Evolutionary conservation across 83 land plant genomes (phyloP).

Genomic region (Isoetes engelmannii): DNA sequence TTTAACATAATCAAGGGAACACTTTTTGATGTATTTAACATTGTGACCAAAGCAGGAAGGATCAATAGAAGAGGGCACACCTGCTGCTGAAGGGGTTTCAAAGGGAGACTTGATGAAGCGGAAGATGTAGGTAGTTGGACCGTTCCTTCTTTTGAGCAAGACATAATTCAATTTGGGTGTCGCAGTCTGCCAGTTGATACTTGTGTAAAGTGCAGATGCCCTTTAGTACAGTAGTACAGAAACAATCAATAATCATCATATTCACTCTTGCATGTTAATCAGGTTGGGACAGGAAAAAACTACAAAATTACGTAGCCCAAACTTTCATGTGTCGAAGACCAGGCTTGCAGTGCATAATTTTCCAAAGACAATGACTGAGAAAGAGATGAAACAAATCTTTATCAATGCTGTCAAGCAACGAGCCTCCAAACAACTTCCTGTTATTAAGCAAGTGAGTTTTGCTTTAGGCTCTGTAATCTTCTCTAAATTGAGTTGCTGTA

Average conservation of each 20-base stretch:
- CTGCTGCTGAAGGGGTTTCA: constrained; percentile 91
- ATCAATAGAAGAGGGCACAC: constrained; percentile 60
- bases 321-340: constrained; percentile 90
- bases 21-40: not conserved
- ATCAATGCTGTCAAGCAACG: constrained; percentile 69
- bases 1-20: not conserved
- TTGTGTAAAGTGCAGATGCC: not conserved
- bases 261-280: not conserved
- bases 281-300: constrained; percentile 65
- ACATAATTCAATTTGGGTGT: too few species aligned
- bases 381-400: constrained; percentile 59
- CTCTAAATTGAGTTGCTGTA: too few species aligned
- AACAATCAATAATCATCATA: too few species aligned
- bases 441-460: constrained; percentile 62
- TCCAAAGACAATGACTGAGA: constrained; percentile 72
- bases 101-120: constrained; percentile 74
- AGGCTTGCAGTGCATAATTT: constrained; percentile 78
- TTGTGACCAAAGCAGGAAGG: constrained; percentile 55
- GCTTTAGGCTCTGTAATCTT: not conserved
- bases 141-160: too few species aligned
- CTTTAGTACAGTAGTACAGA: too few species aligned
- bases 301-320: constrained; percentile 70
- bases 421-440: constrained; percentile 85
- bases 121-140: constrained; percentile 35
- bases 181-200: not conserved